phyloP scores from a whole-genome alignment of 2,329 filamentous ascomycete genomes.

The Cladosporium sp. region DNA sequence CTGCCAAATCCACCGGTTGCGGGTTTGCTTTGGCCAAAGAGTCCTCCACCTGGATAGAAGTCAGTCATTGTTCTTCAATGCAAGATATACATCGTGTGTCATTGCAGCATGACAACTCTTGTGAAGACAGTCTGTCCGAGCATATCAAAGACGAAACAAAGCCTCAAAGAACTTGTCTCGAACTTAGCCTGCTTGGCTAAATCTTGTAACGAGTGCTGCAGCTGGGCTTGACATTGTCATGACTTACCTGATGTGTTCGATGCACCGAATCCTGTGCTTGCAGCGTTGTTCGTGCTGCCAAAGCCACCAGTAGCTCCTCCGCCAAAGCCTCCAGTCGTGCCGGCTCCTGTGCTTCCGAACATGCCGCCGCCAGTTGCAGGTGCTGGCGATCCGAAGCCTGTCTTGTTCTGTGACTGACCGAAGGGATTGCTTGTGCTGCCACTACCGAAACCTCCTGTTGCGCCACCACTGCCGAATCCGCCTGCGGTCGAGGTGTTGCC shows the following conservation, averaged over 20 bases:
- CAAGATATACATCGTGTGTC: neutral
- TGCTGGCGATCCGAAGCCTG: constrained; percentile 45
- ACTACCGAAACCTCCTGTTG: constrained; percentile 22
- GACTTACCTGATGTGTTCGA: constrained; percentile 16
- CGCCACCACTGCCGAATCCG: constrained; percentile 14
- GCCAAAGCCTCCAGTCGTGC: constrained; percentile 43
- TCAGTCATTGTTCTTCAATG: constrained; percentile 20
- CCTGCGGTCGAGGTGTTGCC: constrained; percentile 21
- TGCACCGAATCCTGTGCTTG: constrained; percentile 37
- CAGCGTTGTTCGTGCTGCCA: constrained; percentile 25
- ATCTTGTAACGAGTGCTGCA: too few relatives aligned
- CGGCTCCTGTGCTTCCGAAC: constrained; percentile 37
- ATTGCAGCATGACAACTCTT: neutral
- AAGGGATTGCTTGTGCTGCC: constrained; percentile 20
- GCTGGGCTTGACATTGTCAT: neutral
- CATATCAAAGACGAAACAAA: too few relatives aligned
- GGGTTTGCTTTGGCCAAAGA: constrained; percentile 36
- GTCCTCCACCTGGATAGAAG: constrained; percentile 27
- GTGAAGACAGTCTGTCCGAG: neutral
- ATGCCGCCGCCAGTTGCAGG: constrained; percentile 36
- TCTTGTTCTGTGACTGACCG: constrained; percentile 43
- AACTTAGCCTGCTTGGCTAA: too few relatives aligned
- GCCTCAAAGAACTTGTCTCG: too few relatives aligned
- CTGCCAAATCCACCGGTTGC: constrained; percentile 33
- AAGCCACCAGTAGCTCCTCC: constrained; percentile 35